These are phyloP conservation scores for Candida quercuum DNA, from an alignment of 805 yeast genomes.

Conservation along the genomic window DNA sequence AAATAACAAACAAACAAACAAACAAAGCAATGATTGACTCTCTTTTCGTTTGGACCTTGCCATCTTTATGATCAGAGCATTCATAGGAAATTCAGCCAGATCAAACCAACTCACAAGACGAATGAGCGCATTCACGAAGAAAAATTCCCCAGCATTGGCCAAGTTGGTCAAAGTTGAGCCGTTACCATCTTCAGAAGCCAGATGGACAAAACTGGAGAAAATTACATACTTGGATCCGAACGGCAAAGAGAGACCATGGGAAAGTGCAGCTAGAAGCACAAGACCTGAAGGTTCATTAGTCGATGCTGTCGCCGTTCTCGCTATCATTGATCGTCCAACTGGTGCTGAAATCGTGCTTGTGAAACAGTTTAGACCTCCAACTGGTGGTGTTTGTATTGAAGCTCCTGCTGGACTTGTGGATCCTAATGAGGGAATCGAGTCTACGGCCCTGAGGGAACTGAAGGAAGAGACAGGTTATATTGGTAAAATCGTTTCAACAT, in stretches of 20 bases:
- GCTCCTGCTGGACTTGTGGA: slow-evolving; percentile 95
- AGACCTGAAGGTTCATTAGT: slow-evolving; percentile 34
- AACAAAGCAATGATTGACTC: too few relatives aligned
- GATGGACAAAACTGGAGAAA: slow-evolving; percentile 64
- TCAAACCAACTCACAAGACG: background rate
- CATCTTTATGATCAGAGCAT: background rate
- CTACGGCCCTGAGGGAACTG: slow-evolving; percentile 42
- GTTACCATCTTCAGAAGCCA: slow-evolving; percentile 41
- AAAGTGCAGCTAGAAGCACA: slow-evolving; percentile 58
- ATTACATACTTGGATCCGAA: slow-evolving; percentile 68
- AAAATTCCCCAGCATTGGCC: slow-evolving; percentile 32
- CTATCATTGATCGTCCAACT: slow-evolving; percentile 50
- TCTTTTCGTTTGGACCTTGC: too few relatives aligned
- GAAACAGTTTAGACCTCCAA: slow-evolving; percentile 93
- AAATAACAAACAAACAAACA: background rate
- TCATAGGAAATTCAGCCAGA: background rate
- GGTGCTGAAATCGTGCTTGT: slow-evolving; percentile 56
- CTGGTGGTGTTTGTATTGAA: slow-evolving; percentile 82
- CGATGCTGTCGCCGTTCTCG: slow-evolving; percentile 91
- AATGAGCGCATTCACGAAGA: slow-evolving; percentile 13
- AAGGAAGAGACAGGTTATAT: slow-evolving; percentile 90
- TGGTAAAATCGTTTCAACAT: slow-evolving; percentile 49
- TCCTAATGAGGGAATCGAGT: slow-evolving; percentile 34
- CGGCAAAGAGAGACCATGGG: slow-evolving; percentile 79
- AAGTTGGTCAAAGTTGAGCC: slow-evolving; percentile 25